Percentiles rank a stretch among this genome's conserved stretches.
phyloP scores from a whole-genome alignment of 345 rosid genomes.

The Citropsis articulata region DNA sequence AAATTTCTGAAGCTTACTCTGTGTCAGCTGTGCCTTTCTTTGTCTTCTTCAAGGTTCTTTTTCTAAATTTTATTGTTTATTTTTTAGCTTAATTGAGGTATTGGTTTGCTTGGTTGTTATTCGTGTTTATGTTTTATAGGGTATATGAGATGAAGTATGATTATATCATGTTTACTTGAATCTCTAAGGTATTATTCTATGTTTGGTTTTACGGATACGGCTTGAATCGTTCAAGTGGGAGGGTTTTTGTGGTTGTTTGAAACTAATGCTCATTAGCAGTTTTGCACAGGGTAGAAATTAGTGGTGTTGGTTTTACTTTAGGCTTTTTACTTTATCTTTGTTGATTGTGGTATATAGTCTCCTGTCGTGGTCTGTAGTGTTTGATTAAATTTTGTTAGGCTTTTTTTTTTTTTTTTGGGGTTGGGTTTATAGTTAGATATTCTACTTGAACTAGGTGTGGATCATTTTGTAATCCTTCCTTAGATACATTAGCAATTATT shows the following conservation, averaged over 20 bases:
- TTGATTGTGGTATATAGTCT: not conserved
- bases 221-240: not conserved
- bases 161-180: not conserved
- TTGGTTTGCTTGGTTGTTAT: not conserved
- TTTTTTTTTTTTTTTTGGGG: not conserved
- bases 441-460: not conserved
- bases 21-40: conserved; percentile 90
- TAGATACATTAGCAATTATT: not conserved
- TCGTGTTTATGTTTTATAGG: not conserved
- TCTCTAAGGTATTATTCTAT: not conserved
- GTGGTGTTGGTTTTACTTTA: not conserved
- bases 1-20: conserved; percentile 76
- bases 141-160: not conserved
- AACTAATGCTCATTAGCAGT: not conserved
- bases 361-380: not conserved
- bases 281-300: not conserved
- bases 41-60: conserved; percentile 77
- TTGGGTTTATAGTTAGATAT: not conserved
- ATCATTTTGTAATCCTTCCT: not conserved
- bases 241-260: not conserved
- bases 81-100: not conserved
- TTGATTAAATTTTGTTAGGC: not conserved
- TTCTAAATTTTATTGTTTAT: not conserved
- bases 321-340: not conserved
- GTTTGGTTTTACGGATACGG: not conserved